A percentile compares a stretch with the other conserved stretches of the same genome.
phyloP scores from a whole-genome alignment of 768 basidiomycete genomes.

The Lactifluus pinguis region DNA sequence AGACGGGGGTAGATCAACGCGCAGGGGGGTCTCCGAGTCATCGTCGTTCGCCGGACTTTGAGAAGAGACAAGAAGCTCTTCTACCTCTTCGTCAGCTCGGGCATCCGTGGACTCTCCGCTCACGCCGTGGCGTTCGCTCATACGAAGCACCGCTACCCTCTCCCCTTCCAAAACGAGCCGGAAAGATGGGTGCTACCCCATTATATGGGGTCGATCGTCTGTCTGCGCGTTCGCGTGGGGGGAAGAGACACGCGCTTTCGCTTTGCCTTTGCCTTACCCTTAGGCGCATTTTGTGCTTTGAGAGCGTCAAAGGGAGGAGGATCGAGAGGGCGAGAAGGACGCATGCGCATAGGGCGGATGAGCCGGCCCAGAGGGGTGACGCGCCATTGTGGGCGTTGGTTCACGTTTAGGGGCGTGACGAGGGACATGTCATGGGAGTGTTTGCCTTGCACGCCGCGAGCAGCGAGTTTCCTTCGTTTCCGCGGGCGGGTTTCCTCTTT shows the following conservation, averaged over 20 bases:
- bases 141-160: background rate
- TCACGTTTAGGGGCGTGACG: conserved; percentile 49
- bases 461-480: conserved; percentile 34
- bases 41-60: conserved; percentile 5
- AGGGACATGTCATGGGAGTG: conserved; percentile 57
- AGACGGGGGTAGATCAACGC: background rate
- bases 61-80: conserved; percentile 18
- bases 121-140: conserved; percentile 11
- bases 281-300: conserved; percentile 19
- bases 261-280: conserved; percentile 25
- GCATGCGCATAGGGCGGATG: conserved; percentile 58
- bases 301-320: conserved; percentile 1
- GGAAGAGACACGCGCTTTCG: conserved; percentile 40
- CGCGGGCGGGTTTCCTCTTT: conserved; percentile 30
- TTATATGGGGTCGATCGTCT: conserved; percentile 62
- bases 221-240: conserved; percentile 48
- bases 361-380: conserved; percentile 58
- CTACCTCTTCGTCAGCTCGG: conserved; percentile 5
- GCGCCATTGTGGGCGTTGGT: conserved; percentile 52
- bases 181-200: conserved; percentile 65
- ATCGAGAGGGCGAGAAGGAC: conserved; percentile 52
- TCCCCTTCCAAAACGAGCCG: conserved; percentile 49
- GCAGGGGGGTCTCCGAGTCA: background rate
- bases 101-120: background rate
- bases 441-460: conserved; percentile 29